Conservation (phyloP, 495 filamentous ascomycete genomes). For the Terfezia claveryi region DNA sequence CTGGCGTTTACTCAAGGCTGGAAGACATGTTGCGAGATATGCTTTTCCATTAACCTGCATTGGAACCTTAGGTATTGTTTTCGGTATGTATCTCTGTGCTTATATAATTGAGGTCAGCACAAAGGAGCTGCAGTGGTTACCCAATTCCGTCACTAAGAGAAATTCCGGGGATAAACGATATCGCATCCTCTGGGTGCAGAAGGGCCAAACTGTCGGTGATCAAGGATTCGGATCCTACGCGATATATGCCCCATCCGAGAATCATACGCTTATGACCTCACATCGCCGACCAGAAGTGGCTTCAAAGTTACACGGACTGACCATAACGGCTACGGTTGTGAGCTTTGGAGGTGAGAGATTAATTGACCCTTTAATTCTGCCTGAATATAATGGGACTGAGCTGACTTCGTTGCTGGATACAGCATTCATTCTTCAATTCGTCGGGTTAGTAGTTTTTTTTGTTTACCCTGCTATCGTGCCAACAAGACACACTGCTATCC, state of each 20-base stretch:
- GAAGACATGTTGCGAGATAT: neutral
- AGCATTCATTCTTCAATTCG: conserved; percentile 6
- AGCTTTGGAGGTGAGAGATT: conserved; percentile 11
- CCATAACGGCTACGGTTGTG: neutral
- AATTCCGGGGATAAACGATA: neutral
- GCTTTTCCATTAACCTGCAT: conserved; percentile 5
- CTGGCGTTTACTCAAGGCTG: neutral
- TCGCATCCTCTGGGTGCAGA: conserved; percentile 9
- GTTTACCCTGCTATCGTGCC: no score
- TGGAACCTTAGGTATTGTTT: conserved; percentile 2
- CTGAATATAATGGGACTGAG: neutral
- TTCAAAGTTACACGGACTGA: neutral
- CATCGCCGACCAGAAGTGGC: neutral
- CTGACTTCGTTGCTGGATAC: neutral
- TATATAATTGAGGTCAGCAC: conserved; percentile 6
- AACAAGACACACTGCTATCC: no score
- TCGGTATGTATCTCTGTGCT: conserved; percentile 8
- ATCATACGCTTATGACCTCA: conserved; percentile 4
- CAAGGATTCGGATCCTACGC: conserved; percentile 5
- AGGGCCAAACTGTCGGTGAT: conserved; percentile 2
- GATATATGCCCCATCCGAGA: neutral
- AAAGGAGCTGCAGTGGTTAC: conserved; percentile 1
- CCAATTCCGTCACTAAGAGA: neutral
- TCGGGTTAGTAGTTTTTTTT: conserved; percentile 2
- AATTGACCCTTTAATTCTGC: conserved; percentile 16